Evolutionary conservation across 1,284 basidiomycete species (phyloP).

Genomic region (Irpex sp.): DNA sequence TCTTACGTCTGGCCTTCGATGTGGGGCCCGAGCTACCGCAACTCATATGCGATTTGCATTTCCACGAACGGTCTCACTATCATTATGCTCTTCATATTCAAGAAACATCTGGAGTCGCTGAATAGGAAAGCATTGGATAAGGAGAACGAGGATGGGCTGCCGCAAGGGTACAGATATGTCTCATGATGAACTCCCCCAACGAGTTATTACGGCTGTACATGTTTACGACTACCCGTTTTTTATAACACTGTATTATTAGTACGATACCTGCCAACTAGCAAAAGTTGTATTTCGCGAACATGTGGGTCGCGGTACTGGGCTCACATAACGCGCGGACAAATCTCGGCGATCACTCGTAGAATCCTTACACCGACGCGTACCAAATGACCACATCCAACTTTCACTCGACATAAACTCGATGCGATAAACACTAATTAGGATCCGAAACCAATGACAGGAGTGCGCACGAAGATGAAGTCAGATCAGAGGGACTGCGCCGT

Average conservation of each 20-base stretch:
- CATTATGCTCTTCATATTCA: conserved; percentile 53
- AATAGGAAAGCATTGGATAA: conserved; percentile 44
- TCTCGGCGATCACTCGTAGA: neutral
- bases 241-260: neutral
- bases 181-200: conserved; percentile 23
- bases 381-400: neutral
- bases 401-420: neutral
- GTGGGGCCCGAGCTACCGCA: conserved; percentile 39
- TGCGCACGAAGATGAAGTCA: neutral
- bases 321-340: neutral
- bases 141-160: conserved; percentile 36
- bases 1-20: conserved; percentile 52
- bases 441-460: neutral
- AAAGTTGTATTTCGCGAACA: too few species aligned
- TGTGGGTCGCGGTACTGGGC: too few species aligned
- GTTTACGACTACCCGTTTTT: too few species aligned
- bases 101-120: conserved; percentile 42
- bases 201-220: too few species aligned
- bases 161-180: conserved; percentile 49
- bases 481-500: too few species aligned
- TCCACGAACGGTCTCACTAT: conserved; percentile 43
- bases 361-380: neutral
- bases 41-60: conserved; percentile 50
- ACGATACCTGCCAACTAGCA: too few species aligned
- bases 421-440: neutral